Conservation (phyloP, 176 grass and related monocot genomes). For the Echinochloa phyllopogon region DNA sequence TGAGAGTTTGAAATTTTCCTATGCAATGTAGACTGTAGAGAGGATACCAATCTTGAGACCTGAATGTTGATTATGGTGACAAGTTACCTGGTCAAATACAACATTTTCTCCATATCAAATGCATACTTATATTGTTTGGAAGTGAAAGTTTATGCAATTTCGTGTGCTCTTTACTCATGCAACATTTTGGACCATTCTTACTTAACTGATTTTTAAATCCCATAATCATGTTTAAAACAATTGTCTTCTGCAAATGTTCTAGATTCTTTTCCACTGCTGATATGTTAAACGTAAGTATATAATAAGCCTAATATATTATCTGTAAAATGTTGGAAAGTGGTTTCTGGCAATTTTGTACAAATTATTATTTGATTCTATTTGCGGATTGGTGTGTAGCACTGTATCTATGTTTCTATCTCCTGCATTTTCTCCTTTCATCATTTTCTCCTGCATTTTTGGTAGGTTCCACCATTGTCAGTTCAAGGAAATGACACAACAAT, state of each 20-base stretch:
- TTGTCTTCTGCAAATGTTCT: background rate
- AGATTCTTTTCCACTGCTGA: conserved; percentile 2
- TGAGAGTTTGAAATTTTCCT: background rate
- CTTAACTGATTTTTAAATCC: background rate
- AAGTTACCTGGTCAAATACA: background rate
- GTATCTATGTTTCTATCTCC: conserved; percentile 10
- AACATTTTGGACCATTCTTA: background rate
- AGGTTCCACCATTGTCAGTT: conserved; percentile 80
- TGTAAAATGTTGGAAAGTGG: background rate
- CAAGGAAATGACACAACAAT: conserved; percentile 60
- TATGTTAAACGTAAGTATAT: background rate
- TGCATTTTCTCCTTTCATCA: too few species aligned
- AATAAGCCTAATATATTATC: background rate
- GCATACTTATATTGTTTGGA: background rate
- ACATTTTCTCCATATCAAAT: background rate
- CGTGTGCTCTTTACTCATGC: background rate
- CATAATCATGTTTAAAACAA: background rate
- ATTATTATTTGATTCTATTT: conserved; percentile 12
- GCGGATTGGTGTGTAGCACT: background rate
- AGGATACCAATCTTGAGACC: background rate
- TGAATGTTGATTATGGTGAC: background rate
- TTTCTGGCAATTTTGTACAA: background rate
- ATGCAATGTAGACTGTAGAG: background rate
- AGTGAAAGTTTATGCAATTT: background rate
- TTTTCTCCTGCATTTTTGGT: background rate